Base-by-base conservation (phyloP, 192 early-diverging fungal genomes). In the Entomortierella parvispora region DNA sequence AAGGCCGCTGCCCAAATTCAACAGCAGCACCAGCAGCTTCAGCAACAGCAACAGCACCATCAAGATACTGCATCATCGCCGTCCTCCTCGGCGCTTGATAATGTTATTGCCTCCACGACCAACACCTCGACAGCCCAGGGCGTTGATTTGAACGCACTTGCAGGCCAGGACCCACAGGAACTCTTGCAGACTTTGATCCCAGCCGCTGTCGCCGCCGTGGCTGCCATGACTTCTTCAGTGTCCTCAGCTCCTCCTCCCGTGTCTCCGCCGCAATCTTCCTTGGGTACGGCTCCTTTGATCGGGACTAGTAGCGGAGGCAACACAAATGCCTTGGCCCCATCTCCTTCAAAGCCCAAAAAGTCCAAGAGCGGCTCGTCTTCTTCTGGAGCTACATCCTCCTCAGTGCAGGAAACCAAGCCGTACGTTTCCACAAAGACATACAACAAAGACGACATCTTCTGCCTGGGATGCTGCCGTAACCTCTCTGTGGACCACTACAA, bases 371-470 rank as follows among this genome's bases (percentile, higher is more conserved):
- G 59, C 4, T 23, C 50, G 17, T 28, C 48, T 28, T 37, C 55
- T 2, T 49, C 47, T 66, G 54, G 42, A 11, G 18, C 23, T 5
- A 34, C 65, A 14, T 40, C 40, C 22, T 23, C 54, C 23, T 28
- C 23, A 7, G 63, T 54, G 3, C 64, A 28, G 33, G 18, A 28
- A 15, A 33, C 55, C 3, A 15, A 34, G 34, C 58, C 53, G 0
- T 61, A 50, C 49, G 70, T 68, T 20, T 76, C 74, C 0, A 77
- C 74, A 0, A 77, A 77, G 48, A 52, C 53, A 29, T 77, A 68
- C 45, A 68, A 77, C 33, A 65, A 65, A 1, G 74, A 77, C 31
- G 74, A 77, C 43, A 77, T 77, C 31, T 77, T 77, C 43, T 77
- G 74, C 40, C 25, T 77, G 42, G 74, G 74, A 18, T 77, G 74